Percentiles rank a stretch among this genome's conserved stretches.
Conservation (phyloP, 2,329 filamentous ascomycete genomes). For the Diaporthe vaccinii region DNA sequence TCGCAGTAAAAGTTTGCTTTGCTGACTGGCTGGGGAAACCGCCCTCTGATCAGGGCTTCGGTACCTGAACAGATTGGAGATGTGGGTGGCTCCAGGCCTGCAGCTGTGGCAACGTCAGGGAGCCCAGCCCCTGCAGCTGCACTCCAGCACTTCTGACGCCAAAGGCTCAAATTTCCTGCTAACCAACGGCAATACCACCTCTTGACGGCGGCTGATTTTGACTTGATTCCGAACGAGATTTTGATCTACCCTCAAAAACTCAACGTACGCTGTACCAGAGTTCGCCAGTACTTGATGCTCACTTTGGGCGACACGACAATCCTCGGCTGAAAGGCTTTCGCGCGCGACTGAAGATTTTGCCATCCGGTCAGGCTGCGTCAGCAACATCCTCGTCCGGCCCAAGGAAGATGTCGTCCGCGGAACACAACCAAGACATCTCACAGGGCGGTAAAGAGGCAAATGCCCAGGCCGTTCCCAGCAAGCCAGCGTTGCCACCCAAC, state of each 20-base stretch:
- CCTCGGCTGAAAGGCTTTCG: neutral
- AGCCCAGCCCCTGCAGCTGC: neutral
- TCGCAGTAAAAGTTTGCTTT: neutral
- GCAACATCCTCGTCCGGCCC: neutral
- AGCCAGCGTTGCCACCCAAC: slow-evolving; percentile 42
- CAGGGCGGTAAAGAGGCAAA: neutral
- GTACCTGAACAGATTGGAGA: neutral
- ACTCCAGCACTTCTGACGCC: neutral
- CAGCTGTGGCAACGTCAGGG: neutral
- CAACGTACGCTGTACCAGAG: neutral
- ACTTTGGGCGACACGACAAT: neutral
- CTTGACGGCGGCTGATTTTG: neutral
- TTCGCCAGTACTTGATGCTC: neutral
- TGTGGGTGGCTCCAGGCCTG: neutral
- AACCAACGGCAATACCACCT: neutral
- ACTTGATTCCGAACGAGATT: neutral
- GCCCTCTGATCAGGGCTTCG: neutral
- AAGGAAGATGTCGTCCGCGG: slow-evolving; percentile 33
- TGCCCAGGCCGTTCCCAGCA: neutral
- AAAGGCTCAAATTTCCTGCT: too few species aligned
- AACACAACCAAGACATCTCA: neutral
- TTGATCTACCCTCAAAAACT: neutral
- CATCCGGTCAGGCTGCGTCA: neutral
- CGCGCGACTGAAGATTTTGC: slow-evolving; percentile 11
- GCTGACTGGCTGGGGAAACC: too few species aligned